phyloP scores from a whole-genome alignment of 805 yeast species.

The Pichia kluyveri region DNA sequence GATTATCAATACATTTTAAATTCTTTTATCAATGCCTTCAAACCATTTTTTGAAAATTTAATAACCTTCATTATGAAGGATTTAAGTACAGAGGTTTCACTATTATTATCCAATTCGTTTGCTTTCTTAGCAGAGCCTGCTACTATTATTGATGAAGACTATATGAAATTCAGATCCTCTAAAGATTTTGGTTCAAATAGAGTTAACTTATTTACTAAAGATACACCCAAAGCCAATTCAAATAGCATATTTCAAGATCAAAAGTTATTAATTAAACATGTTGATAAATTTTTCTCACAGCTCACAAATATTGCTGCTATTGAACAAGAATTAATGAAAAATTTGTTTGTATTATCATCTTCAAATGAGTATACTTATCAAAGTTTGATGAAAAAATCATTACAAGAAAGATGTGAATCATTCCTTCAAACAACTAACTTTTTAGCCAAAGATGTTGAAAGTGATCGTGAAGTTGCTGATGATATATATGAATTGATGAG shows the following conservation, averaged over 20 bases:
- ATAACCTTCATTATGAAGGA: constrained; percentile 12
- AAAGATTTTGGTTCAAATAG: constrained; percentile 7
- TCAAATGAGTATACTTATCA: constrained; percentile 30
- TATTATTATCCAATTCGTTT: constrained; percentile 5
- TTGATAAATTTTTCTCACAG: constrained; percentile 10
- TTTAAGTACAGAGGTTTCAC: constrained; percentile 9
- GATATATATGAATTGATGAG: constrained; percentile 23
- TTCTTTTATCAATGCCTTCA: constrained; percentile 28
- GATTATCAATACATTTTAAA: constrained; percentile 36
- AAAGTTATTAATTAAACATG: not conserved
- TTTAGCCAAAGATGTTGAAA: constrained; percentile 16
- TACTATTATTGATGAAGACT: constrained; percentile 12
- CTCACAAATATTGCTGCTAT: constrained; percentile 12
- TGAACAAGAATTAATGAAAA: constrained; percentile 42
- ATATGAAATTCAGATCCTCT: constrained; percentile 6
- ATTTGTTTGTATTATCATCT: constrained; percentile 37
- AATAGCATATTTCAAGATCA: not conserved
- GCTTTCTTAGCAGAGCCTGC: constrained; percentile 17
- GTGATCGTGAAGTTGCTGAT: constrained; percentile 25
- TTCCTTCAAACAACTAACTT: constrained; percentile 12
- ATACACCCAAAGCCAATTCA: not conserved
- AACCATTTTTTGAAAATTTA: constrained; percentile 22
- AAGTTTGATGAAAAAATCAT: constrained; percentile 30
- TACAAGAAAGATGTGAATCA: constrained; percentile 14
- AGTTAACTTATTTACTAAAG: constrained; percentile 11